Conservation (phyloP, 2,329 filamentous ascomycete genomes). For the Pezicula rhizophila region DNA sequence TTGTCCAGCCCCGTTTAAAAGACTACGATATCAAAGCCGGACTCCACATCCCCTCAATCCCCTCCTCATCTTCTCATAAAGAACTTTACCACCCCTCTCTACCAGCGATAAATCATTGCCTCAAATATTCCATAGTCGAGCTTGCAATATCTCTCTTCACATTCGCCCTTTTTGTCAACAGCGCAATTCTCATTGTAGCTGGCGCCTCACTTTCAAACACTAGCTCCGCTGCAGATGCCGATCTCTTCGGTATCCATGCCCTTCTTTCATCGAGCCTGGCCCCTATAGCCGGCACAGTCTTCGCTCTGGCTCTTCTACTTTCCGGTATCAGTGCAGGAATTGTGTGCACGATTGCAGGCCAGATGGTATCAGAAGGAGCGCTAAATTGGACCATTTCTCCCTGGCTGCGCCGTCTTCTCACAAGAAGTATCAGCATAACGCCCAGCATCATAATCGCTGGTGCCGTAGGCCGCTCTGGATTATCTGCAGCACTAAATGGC, state of each 20-base stretch:
- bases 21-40: conserved; percentile 57
- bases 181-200: conserved; percentile 73
- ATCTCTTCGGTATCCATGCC: conserved; percentile 77
- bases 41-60: conserved; percentile 31
- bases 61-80: conserved; percentile 30
- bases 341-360: conserved; percentile 82
- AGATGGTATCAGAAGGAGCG: conserved; percentile 83
- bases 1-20: conserved; percentile 60
- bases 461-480: conserved; percentile 64
- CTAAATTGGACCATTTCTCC: conserved; percentile 68
- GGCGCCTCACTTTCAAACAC: conserved; percentile 68
- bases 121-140: conserved; percentile 69
- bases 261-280: conserved; percentile 65
- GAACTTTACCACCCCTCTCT: conserved; percentile 65
- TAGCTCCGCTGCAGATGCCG: conserved; percentile 56
- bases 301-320: conserved; percentile 73
- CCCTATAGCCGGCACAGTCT: conserved; percentile 73
- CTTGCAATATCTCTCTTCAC: conserved; percentile 69
- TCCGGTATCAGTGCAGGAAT: conserved; percentile 79
- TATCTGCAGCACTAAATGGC: conserved; percentile 67
- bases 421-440: conserved; percentile 72
- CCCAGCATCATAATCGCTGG: conserved; percentile 80
- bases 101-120: conserved; percentile 64
- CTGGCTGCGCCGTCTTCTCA: conserved; percentile 74
- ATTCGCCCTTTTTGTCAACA: conserved; percentile 81